Evolutionary conservation across 2,329 filamentous ascomycete species (phyloP).

Genomic region (Claviceps monticola): DNA sequence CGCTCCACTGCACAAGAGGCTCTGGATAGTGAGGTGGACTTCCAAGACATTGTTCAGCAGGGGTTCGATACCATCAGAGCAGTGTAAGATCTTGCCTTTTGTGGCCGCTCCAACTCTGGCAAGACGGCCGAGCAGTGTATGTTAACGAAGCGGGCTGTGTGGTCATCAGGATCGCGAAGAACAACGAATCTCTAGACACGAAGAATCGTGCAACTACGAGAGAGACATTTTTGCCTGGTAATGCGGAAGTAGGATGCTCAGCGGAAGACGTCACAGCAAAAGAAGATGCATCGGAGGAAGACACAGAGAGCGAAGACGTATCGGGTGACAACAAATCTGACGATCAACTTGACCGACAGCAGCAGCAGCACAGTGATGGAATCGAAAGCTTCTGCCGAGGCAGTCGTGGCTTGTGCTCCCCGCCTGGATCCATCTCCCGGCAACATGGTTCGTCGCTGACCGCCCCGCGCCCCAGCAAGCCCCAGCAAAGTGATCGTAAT

Average conservation of each 20-base stretch:
- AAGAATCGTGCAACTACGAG: background rate
- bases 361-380: conserved; percentile 1
- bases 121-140: background rate
- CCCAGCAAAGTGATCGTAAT: conserved; percentile 5
- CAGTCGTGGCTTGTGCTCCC: conserved; percentile 16
- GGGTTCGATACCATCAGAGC: background rate
- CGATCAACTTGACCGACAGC: conserved; percentile 3
- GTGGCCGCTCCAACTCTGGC: background rate
- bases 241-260: conserved; percentile 1
- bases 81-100: background rate
- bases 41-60: conserved; percentile 11
- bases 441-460: conserved; percentile 10
- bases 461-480: conserved; percentile 9
- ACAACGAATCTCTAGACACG: background rate
- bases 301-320: too few species aligned
- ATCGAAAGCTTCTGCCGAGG: conserved; percentile 8
- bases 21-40: conserved; percentile 13
- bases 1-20: conserved; percentile 12
- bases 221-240: conserved; percentile 6
- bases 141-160: background rate
- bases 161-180: background rate
- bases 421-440: conserved; percentile 11
- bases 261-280: background rate
- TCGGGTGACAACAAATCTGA: too few species aligned
- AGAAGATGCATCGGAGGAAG: too few species aligned